Base-by-base conservation (phyloP, 2,329 filamentous ascomycete species). In the Sporothrix pseudoabietina region DNA sequence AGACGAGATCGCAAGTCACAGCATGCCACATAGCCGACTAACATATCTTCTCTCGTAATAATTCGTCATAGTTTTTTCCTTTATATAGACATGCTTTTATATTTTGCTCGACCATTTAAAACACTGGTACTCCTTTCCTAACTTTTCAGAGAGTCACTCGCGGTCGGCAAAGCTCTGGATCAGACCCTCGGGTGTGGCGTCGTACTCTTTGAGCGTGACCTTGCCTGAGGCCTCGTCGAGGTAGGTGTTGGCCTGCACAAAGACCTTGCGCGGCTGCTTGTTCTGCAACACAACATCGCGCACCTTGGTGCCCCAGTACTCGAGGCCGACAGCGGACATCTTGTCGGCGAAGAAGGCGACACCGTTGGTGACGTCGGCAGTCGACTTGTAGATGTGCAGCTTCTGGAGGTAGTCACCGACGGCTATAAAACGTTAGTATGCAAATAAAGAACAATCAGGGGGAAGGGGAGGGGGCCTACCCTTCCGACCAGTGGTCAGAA, bases 181-280 rank as follows among this genome's bases (percentile, higher is more conserved):
- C 85, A 98, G 90, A 6, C 94, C 94, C 81, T 92, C 88, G 7
- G 91, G 84, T 6, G 89, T 92, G 0, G 94, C 87, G 77, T 97
- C 93, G 82, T 98, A 98, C 83, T 98, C 94, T 83, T 91, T 92
- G 81, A 97, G 82, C 16, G 85, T 87, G 41, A 97, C 92, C 80
- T 90, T 88, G 73, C 92, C 93, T 0, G 87, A 88, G 14, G 87
- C 83, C 80, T 89, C 87, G 75, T 91, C 89, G 55, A 96, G 79
- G 73, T 90, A 87, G 0, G 95, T 98, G 82, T 97, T 98, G 74
- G 93, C 94, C 84, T 98, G 94, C 71, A 98, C 94, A 83, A 97
- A 98, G 61, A 98, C 91, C 85, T 94, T 94, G 74, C 92, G 85
- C n/a, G 92, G 92, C 82, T 92, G 91, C 84, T 93, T 93, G 82